Evolutionary conservation across 345 rosid genomes (phyloP).

Genomic region (Hibiscus tridactylites): DNA sequence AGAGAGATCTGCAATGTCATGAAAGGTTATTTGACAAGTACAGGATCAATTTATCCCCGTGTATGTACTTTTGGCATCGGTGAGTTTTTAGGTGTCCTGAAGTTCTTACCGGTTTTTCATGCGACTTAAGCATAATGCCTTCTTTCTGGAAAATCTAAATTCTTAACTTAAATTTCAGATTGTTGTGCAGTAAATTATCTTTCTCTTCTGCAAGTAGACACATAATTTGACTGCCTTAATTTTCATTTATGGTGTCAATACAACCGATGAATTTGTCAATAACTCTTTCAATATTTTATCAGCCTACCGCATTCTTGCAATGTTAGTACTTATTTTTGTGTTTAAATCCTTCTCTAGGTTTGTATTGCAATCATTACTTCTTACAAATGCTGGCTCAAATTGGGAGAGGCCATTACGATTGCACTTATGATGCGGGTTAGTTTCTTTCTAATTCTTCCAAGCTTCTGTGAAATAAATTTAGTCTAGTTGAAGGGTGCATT

Average conservation of each 20-base stretch:
- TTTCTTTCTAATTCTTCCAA: not conserved
- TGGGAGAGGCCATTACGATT: slow-evolving; percentile 69
- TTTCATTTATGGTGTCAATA: not conserved
- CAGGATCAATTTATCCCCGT: slow-evolving; percentile 52
- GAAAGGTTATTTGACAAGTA: slow-evolving; percentile 30
- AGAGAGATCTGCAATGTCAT: slow-evolving; percentile 60
- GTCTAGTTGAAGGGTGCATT: not conserved
- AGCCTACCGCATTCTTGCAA: slow-evolving; percentile 1
- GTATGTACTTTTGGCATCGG: slow-evolving; percentile 86
- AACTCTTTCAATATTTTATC: not conserved
- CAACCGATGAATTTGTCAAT: not conserved
- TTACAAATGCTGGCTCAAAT: slow-evolving; percentile 69
- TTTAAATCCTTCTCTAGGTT: slow-evolving; percentile 32
- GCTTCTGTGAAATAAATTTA: no score
- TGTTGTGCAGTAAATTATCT: no score
- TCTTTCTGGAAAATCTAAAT: no score
- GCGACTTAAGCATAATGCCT: not conserved
- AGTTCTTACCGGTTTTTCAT: not conserved
- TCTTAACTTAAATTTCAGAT: no score
- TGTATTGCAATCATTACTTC: slow-evolving; percentile 83
- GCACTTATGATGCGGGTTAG: slow-evolving; percentile 57
- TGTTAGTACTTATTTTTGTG: not conserved
- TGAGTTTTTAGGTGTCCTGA: slow-evolving; percentile 16
- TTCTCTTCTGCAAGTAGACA: no score
- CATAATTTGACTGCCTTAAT: no score